phyloP scores from a whole-genome alignment of 73 alveolate genomes.

The Tetrahymena thermophila region DNA sequence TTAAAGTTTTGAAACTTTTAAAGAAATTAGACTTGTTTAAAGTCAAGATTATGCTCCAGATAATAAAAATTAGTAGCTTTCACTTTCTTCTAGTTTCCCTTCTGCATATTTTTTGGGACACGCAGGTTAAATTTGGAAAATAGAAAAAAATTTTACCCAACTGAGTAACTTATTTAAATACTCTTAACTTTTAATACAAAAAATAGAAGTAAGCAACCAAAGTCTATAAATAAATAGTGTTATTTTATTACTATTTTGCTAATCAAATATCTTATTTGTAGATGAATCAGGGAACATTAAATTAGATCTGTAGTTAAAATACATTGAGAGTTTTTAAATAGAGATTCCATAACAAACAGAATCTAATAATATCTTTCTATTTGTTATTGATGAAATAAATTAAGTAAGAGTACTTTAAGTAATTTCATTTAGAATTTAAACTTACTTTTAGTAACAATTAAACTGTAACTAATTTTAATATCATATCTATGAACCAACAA shows the following conservation, averaged over 20 bases:
- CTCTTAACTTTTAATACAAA: not conserved
- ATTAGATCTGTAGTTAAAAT: not conserved
- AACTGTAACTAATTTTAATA: not conserved
- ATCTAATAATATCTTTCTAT: too few species aligned
- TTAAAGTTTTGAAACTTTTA: not conserved
- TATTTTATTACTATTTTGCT: not conserved
- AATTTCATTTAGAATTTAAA: not conserved
- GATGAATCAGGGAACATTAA: not conserved
- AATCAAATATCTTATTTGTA: not conserved
- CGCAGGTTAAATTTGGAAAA: not conserved
- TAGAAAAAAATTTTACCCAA: not conserved
- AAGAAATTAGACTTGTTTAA: not conserved
- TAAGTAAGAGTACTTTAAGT: not conserved
- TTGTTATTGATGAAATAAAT: not conserved
- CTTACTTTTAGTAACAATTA: not conserved
- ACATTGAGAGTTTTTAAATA: not conserved
- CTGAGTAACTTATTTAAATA: not conserved
- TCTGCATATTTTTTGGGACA: not conserved
- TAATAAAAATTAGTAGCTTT: not conserved
- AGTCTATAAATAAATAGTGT: not conserved
- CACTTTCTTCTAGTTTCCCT: not conserved
- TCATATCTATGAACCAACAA: not conserved
- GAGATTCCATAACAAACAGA: not conserved
- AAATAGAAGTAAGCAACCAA: not conserved
- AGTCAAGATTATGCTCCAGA: not conserved